A percentile compares a stretch with the other conserved stretches of the same genome.
These are phyloP conservation scores for Sphaerulina populicola DNA, from an alignment of 2,329 filamentous ascomycete genomes.

Conservation along the genomic window DNA sequence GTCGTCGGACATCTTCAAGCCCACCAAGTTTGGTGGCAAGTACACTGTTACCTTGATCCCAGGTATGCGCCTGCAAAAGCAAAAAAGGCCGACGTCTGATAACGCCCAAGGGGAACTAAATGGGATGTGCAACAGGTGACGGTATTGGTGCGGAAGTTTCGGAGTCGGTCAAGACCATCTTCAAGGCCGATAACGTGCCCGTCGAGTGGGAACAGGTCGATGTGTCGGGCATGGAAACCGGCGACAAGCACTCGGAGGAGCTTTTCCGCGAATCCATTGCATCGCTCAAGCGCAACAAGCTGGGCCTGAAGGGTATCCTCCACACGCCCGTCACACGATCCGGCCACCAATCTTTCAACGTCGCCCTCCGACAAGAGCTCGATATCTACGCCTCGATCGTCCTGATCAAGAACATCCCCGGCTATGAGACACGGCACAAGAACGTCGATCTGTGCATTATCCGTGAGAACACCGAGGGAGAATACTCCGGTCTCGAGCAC, in stretches of 20 bases:
- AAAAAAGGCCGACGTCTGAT: conserved; percentile 11
- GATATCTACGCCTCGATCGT: conserved; percentile 98
- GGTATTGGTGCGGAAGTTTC: conserved; percentile 97
- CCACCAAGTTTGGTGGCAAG: conserved; percentile 97
- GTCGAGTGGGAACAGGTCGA: conserved; percentile 99
- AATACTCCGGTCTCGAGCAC: conserved; percentile 98
- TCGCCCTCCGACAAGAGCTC: conserved; percentile 95
- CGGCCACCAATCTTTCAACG: conserved; percentile 99
- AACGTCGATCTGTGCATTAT: conserved; percentile 98
- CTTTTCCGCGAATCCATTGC: conserved; percentile 93
- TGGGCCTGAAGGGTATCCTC: conserved; percentile 96
- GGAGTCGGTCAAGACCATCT: conserved; percentile 96
- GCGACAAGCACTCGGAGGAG: conserved; percentile 80
- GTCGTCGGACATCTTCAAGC: conserved; percentile 95
- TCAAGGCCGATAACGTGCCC: conserved; percentile 98
- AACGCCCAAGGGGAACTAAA: conserved; percentile 12
- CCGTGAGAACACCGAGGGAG: conserved; percentile 99
- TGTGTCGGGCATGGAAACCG: conserved; percentile 80
- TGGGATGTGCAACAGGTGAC: conserved; percentile 50
- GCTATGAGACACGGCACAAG: conserved; percentile 94
- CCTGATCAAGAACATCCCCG: conserved; percentile 98
- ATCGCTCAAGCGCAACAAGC: conserved; percentile 95
- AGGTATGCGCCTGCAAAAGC: conserved; percentile 47
- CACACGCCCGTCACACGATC: conserved; percentile 95
- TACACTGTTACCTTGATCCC: conserved; percentile 98